Conservation (phyloP, 2,329 filamentous ascomycete species). For the Apiospora phragmitis region DNA sequence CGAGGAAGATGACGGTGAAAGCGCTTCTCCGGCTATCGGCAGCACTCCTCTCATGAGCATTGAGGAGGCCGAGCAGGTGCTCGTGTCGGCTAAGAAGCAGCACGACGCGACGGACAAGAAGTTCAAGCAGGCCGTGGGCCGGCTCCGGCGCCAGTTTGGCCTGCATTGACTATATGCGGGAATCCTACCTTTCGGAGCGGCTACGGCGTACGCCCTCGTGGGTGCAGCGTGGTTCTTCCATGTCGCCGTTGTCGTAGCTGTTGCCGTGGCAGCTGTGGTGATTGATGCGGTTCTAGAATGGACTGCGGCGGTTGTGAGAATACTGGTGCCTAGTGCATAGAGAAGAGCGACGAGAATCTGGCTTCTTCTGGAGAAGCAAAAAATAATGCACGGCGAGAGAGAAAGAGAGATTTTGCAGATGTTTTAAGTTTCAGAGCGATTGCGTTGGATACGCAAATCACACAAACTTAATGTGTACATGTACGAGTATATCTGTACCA, state of each 20-base stretch:
- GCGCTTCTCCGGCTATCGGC: conserved; percentile 37
- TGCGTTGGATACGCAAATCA: background rate
- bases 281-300: conserved; percentile 7
- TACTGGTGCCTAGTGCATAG: background rate
- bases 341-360: background rate
- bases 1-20: conserved; percentile 19
- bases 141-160: conserved; percentile 27
- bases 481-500: conserved; percentile 6
- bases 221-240: conserved; percentile 5
- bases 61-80: conserved; percentile 62
- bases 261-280: conserved; percentile 3
- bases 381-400: background rate
- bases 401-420: background rate
- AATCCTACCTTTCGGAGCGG: background rate
- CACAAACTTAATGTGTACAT: background rate
- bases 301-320: background rate
- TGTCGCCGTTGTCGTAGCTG: background rate
- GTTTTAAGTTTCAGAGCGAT: background rate
- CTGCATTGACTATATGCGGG: conserved; percentile 17
- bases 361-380: background rate
- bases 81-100: conserved; percentile 36
- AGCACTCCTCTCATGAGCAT: conserved; percentile 60
- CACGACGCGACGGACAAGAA: conserved; percentile 36
- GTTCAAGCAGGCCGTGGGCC: conserved; percentile 30
- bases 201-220: background rate